Conservation (phyloP, 176 grass and related monocot species). For the Areca catechu region DNA sequence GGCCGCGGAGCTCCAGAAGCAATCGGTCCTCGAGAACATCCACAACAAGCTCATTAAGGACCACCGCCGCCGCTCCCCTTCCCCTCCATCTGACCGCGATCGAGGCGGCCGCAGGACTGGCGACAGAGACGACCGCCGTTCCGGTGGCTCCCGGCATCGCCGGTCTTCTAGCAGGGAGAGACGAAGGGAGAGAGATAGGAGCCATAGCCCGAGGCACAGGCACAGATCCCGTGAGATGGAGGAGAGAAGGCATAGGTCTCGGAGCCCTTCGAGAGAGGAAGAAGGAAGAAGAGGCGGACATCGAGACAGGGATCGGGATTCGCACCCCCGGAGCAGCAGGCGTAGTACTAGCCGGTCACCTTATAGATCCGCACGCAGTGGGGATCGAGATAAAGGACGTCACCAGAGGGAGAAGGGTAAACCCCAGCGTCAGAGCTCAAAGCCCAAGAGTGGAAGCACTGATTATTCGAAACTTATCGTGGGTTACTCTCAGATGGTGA, state of each 20-base stretch:
- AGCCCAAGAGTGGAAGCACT: constrained; percentile 22
- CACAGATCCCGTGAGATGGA: constrained; percentile 6
- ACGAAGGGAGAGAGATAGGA: not conserved
- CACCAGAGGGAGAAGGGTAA: not conserved
- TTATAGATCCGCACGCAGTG: constrained; percentile 15
- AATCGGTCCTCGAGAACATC: constrained; percentile 6
- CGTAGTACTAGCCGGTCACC: constrained; percentile 20
- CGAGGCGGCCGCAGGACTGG: constrained; percentile 14
- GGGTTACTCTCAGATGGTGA: constrained; percentile 81
- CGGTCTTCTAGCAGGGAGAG: constrained; percentile 10
- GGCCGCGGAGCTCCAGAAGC: constrained; percentile 1
- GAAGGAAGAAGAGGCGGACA: constrained; percentile 16
- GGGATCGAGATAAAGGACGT: constrained; percentile 27
- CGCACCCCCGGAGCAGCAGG: not conserved
- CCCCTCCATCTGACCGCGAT: constrained; percentile 16
- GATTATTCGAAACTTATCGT: constrained; percentile 69
- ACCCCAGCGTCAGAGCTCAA: constrained; percentile 30
- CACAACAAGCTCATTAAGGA: constrained; percentile 15
- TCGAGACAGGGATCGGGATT: constrained; percentile 10
- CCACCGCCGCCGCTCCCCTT: constrained; percentile 7
- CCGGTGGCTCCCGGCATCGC: constrained; percentile 21
- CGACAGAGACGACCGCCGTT: constrained; percentile 8
- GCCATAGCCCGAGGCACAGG: not conserved
- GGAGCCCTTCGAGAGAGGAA: not conserved
- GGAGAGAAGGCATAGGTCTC: constrained; percentile 5